Conservation (phyloP, 257 asterid species). For the Coffea eugenioides region DNA sequence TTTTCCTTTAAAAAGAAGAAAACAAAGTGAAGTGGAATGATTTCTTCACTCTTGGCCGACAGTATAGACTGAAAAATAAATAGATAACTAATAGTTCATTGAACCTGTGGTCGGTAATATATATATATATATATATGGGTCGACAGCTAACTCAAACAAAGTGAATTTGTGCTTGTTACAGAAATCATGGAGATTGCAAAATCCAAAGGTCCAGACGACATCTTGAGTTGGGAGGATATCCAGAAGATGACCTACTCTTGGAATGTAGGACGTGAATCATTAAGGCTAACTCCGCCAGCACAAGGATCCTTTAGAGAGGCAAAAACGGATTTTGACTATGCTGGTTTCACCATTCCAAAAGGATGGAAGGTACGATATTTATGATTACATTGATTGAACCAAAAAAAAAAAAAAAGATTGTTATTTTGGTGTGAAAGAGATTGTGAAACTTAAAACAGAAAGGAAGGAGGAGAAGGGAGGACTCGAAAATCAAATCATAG, state of each 20-base stretch:
- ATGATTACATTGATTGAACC: too few relatives aligned
- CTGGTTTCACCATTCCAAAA: constrained; percentile 51
- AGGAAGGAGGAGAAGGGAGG: too few relatives aligned
- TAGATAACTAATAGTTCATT: too few relatives aligned
- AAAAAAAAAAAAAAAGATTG: too few relatives aligned
- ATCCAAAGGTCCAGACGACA: constrained; percentile 41
- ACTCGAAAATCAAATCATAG: too few relatives aligned
- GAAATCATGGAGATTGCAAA: constrained; percentile 53
- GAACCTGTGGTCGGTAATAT: too few relatives aligned
- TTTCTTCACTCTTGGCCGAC: too few relatives aligned
- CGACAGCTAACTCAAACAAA: neutral
- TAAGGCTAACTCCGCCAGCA: constrained; percentile 53
- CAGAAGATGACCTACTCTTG: constrained; percentile 58
- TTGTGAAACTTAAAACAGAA: too few relatives aligned
- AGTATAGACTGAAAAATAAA: too few relatives aligned
- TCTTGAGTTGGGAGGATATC: constrained; percentile 54
- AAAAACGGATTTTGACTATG: constrained; percentile 35
- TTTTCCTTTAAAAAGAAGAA: too few relatives aligned
- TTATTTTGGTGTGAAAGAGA: too few relatives aligned
- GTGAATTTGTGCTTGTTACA: neutral
- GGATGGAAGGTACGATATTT: constrained; percentile 54
- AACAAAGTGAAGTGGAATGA: too few relatives aligned
- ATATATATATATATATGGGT: neutral
- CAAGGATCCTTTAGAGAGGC: constrained; percentile 56
- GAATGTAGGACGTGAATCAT: constrained; percentile 56